These are phyloP conservation scores for Helotiales sp. DNA, from an alignment of 2,329 filamentous ascomycete genomes.

Conservation along the genomic window DNA sequence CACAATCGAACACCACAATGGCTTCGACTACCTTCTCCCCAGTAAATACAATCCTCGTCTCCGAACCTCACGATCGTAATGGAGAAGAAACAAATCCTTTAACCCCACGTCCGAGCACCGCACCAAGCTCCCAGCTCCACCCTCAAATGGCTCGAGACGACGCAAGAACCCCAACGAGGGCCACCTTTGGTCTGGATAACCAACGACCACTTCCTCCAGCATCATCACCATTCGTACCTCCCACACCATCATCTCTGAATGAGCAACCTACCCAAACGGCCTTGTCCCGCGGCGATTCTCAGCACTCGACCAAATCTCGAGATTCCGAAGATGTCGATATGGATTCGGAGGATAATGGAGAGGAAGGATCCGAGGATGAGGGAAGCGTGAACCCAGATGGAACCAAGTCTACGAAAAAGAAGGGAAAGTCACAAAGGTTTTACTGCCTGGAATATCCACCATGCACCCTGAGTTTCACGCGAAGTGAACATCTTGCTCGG, in stretches of 20 bases:
- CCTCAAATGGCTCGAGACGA: conserved; percentile 48
- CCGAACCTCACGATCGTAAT: conserved; percentile 43
- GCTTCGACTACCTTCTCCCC: conserved; percentile 64
- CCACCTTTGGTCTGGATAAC: conserved; percentile 54
- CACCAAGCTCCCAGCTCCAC: conserved; percentile 49
- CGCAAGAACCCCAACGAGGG: conserved; percentile 68
- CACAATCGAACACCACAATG: conserved; percentile 48
- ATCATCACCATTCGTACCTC: conserved; percentile 57
- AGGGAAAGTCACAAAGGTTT: conserved; percentile 96
- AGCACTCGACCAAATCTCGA: conserved; percentile 63
- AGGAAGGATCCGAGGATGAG: conserved; percentile 68
- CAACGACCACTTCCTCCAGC: conserved; percentile 60
- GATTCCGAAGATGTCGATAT: conserved; percentile 76
- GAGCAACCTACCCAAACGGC: conserved; percentile 51
- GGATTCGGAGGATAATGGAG: conserved; percentile 54
- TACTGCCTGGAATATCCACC: conserved; percentile 95
- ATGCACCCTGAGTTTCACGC: conserved; percentile 91
- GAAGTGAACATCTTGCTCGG: conserved; percentile 91
- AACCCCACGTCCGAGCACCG: conserved; percentile 51
- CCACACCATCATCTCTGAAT: conserved; percentile 48
- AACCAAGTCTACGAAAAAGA: conserved; percentile 74
- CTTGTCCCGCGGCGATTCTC: conserved; percentile 61
- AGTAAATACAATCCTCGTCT: conserved; percentile 60
- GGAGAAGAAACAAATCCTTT: conserved; percentile 61
- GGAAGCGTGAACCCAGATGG: conserved; percentile 67